Evolutionary conservation across 225 moss, liverwort and hornwort species (phyloP).

Genomic region (Sphagnum tenellum): DNA sequence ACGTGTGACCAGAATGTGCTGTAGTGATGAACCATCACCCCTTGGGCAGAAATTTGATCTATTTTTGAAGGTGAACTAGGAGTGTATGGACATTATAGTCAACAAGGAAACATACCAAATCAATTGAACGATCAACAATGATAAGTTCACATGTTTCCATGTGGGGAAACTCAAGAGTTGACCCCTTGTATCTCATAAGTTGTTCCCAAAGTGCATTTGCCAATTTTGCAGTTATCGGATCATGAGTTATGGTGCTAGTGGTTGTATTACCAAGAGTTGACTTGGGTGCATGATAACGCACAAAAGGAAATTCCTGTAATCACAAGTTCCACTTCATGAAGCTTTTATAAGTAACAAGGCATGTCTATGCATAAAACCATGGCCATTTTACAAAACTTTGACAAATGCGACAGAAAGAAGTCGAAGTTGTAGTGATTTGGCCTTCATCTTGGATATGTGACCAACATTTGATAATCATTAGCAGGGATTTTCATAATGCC

Average conservation of each 20-base stretch:
- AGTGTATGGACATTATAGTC: no score
- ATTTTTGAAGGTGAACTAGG: no score
- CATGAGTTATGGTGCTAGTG: constrained; percentile 65
- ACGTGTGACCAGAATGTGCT: no score
- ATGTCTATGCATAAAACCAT: no score
- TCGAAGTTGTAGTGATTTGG: no score
- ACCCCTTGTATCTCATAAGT: constrained; percentile 87
- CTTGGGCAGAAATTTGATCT: no score
- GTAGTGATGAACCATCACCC: no score
- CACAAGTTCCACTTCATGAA: background rate
- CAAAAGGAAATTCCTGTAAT: constrained; percentile 84
- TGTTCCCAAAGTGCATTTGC: constrained; percentile 92
- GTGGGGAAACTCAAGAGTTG: constrained; percentile 69
- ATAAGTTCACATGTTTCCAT: constrained; percentile 91
- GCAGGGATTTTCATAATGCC: no score
- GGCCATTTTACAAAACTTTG: no score
- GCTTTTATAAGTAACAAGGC: background rate
- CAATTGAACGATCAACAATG: constrained; percentile 90
- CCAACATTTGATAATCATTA: no score
- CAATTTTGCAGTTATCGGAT: constrained; percentile 85
- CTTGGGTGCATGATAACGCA: constrained; percentile 88
- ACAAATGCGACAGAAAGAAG: no score
- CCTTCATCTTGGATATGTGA: no score
- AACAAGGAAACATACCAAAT: constrained; percentile 47
- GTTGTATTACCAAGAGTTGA: constrained; percentile 60